Evolutionary conservation across 192 early-diverging fungal genomes (phyloP), one percentile per base, ranked within the genome.

Genomic region (Coemansia sp.): DNA sequence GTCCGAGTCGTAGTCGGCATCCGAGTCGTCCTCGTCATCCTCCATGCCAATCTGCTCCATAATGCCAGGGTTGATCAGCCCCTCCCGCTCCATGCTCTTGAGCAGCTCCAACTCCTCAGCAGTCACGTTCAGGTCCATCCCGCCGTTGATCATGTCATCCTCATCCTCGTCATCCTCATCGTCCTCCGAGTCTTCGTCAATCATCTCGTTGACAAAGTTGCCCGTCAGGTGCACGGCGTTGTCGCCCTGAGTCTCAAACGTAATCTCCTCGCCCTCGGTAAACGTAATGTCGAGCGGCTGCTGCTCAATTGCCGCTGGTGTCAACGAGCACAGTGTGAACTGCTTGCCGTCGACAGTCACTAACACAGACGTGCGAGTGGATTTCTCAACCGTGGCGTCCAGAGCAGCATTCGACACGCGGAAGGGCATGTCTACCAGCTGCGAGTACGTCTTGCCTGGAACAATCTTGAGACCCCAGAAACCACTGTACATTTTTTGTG

Each of bases 261-360:
- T 88, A 60, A 96, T 83, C 62, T 91, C 91, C 58, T 93, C 91
- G 53, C 87, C 88, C 53, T 93, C 89, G 27, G 80, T 81, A 50
- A 90, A 83, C 19, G 64, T 63, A 19, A 89, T 50, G 37, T 89
- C 85, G 51, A 97, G 69, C 1, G 55, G 27, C 76, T 91, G 87
- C 73, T 93, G 89, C 62, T 97, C 89, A 44, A 83, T 78, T 60
- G 84, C 76, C 45, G 86, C 92, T 11, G 89, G 83, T 12, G 82
- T 87, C 64, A 97, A 67, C 21, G 90, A 86, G 76, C 93, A 94
- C 43, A 95, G 80, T 2, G 86, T 83, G 78, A 89, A 94, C 15
- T 81, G 76, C 64, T 85, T 84, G 34, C 85, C 81, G 48, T 91
- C 84, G 33, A 88, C 83, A 6, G 80, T 85, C 55, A 95, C 72